phyloP scores from a whole-genome alignment of 2,329 filamentous ascomycete genomes.

The Trichoderma harzianum region DNA sequence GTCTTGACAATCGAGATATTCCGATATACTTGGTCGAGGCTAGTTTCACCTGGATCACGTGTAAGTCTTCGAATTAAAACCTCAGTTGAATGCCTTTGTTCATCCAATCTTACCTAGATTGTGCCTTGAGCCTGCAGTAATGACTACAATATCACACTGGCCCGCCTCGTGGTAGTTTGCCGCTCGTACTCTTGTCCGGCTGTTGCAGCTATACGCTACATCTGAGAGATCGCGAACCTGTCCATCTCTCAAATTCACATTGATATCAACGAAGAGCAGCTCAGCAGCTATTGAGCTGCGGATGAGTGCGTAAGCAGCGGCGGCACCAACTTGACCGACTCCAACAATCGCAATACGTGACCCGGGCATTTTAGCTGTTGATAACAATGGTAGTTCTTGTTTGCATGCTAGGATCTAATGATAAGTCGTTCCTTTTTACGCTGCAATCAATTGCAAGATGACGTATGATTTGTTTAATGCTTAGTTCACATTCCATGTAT shows the following conservation, averaged over 20 bases:
- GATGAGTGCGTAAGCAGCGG: conserved; percentile 49
- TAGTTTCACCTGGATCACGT: not conserved
- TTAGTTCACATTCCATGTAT: not conserved
- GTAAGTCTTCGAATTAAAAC: not conserved
- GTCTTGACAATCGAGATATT: conserved; percentile 47
- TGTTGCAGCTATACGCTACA: conserved; percentile 43
- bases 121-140: conserved; percentile 53
- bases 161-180: conserved; percentile 46
- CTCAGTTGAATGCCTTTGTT: not conserved
- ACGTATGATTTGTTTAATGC: not conserved
- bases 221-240: conserved; percentile 53
- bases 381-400: not conserved
- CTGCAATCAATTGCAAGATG: not conserved
- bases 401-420: not conserved
- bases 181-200: conserved; percentile 40
- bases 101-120: not conserved
- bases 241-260: conserved; percentile 43
- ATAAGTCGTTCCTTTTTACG: not conserved
- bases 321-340: conserved; percentile 42
- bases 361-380: not conserved
- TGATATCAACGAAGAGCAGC: conserved; percentile 52
- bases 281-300: conserved; percentile 48
- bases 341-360: conserved; percentile 3
- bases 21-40: conserved; percentile 31
- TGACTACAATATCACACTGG: conserved; percentile 53